Evolutionary conservation across 768 basidiomycete genomes (phyloP).

Genomic region (Kwoniella dejecticola): DNA sequence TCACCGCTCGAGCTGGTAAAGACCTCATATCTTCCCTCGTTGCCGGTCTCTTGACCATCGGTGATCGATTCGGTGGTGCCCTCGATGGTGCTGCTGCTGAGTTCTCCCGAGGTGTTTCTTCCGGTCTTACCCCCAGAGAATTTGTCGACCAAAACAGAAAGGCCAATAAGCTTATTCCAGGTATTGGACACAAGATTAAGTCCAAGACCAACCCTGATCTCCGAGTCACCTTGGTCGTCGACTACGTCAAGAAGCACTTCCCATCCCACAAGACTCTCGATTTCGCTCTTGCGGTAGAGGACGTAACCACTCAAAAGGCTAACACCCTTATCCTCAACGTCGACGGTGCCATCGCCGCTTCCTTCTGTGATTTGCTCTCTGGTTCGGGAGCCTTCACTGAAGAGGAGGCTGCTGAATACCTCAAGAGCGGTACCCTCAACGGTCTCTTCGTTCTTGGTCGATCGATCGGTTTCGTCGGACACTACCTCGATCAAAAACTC

Average conservation of each 20-base stretch:
- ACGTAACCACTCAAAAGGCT: constrained; percentile 96
- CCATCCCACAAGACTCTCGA: constrained; percentile 88
- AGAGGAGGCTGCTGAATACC: constrained; percentile 96
- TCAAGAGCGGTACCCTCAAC: constrained; percentile 74
- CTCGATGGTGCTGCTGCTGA: constrained; percentile 95
- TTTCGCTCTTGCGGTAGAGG: constrained; percentile 95
- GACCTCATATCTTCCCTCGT: constrained; percentile 95
- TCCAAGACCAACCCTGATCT: constrained; percentile 59
- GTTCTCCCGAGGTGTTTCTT: constrained; percentile 89
- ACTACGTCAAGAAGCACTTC: constrained; percentile 94
- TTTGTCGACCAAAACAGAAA: constrained; percentile 93
- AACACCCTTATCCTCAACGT: constrained; percentile 97
- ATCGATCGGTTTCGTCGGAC: constrained; percentile 96
- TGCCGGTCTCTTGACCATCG: constrained; percentile 95
- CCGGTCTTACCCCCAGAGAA: constrained; percentile 93
- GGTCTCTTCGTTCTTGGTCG: constrained; percentile 97
- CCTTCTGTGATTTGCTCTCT: constrained; percentile 90
- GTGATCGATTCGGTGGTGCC: constrained; percentile 96
- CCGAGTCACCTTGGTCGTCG: constrained; percentile 66
- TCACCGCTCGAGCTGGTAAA: constrained; percentile 98
- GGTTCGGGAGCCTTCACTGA: constrained; percentile 91
- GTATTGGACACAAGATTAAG: constrained; percentile 99
- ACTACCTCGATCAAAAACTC: constrained; percentile 95
- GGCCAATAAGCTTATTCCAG: constrained; percentile 92
- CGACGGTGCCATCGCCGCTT: constrained; percentile 86